phyloP scores from a whole-genome alignment of 1,139 yeast species.

The Tardiomyces depauwii region DNA sequence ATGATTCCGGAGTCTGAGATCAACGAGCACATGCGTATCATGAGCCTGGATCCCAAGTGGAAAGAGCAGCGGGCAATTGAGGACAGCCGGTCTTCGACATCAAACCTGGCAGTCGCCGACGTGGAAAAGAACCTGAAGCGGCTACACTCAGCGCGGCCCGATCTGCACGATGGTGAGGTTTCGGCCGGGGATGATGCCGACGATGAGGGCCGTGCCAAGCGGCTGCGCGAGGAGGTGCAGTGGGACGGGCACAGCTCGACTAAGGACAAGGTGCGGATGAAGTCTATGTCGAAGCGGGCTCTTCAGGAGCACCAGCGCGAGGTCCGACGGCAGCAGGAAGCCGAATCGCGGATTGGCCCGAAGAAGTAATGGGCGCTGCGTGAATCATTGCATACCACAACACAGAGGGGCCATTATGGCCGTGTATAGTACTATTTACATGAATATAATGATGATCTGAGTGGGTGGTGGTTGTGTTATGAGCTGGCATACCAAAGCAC shows the following conservation, averaged over 20 bases:
- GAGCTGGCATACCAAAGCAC: no score
- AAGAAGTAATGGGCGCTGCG: background rate
- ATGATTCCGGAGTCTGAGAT: slow-evolving; percentile 60
- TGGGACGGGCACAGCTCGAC: slow-evolving; percentile 22
- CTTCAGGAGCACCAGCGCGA: background rate
- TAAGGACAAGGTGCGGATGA: slow-evolving; percentile 4
- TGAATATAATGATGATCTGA: background rate
- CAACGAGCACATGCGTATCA: slow-evolving; percentile 60
- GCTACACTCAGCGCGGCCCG: slow-evolving; percentile 31
- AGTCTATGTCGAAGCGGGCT: background rate
- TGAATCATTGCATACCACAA: slow-evolving; percentile 2
- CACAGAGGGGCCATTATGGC: background rate
- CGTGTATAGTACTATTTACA: background rate
- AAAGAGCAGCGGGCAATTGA: slow-evolving; percentile 54
- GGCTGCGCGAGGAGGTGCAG: slow-evolving; percentile 7
- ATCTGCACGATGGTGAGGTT: slow-evolving; percentile 13
- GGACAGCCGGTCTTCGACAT: slow-evolving; percentile 46
- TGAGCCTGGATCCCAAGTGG: slow-evolving; percentile 71
- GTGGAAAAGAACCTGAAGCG: slow-evolving; percentile 67
- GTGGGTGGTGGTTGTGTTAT: no score
- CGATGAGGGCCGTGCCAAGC: slow-evolving; percentile 7
- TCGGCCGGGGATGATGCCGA: slow-evolving; percentile 4
- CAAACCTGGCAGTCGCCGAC: slow-evolving; percentile 57
- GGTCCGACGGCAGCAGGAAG: background rate
- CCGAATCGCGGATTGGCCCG: background rate